Conservation (phyloP, 1,139 yeast genomes). For the Blastobotrys buckinghamii region DNA sequence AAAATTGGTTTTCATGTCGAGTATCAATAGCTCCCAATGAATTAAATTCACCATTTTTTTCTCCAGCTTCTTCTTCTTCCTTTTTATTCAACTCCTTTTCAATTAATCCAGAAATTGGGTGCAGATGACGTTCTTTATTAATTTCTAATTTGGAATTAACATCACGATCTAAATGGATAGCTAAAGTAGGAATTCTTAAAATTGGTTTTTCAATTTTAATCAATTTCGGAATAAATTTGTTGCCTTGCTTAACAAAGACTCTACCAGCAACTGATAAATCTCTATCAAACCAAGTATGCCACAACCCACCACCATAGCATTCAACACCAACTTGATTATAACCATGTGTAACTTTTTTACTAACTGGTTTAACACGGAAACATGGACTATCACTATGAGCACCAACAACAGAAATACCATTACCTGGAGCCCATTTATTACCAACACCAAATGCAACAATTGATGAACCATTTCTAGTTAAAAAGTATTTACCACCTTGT, state of each 20-base stretch:
- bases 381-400: conserved; percentile 97
- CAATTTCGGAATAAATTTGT: conserved; percentile 54
- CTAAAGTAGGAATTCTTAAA: conserved; percentile 88
- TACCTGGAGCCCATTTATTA: conserved; percentile 65
- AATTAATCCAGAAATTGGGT: conserved; percentile 79
- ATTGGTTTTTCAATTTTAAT: conserved; percentile 79
- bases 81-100: conserved; percentile 32
- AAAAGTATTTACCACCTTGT: conserved; percentile 54
- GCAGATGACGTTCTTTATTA: conserved; percentile 79
- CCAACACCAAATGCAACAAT: conserved; percentile 85
- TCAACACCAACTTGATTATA: conserved; percentile 91
- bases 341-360: conserved; percentile 60
- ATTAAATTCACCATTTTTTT: conserved; percentile 48
- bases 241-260: conserved; percentile 58
- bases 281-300: conserved; percentile 80
- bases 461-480: conserved; percentile 72
- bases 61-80: conserved; percentile 21
- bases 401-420: conserved; percentile 83
- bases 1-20: conserved; percentile 70
- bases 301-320: conserved; percentile 91
- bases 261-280: conserved; percentile 91
- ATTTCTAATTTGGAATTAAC: conserved; percentile 77
- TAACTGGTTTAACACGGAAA: conserved; percentile 81
- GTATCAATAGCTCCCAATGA: conserved; percentile 60
- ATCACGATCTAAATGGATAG: conserved; percentile 82